These are phyloP conservation scores for Vicia villosa DNA, from an alignment of 306 rosid genomes.

Conservation along the genomic window DNA sequence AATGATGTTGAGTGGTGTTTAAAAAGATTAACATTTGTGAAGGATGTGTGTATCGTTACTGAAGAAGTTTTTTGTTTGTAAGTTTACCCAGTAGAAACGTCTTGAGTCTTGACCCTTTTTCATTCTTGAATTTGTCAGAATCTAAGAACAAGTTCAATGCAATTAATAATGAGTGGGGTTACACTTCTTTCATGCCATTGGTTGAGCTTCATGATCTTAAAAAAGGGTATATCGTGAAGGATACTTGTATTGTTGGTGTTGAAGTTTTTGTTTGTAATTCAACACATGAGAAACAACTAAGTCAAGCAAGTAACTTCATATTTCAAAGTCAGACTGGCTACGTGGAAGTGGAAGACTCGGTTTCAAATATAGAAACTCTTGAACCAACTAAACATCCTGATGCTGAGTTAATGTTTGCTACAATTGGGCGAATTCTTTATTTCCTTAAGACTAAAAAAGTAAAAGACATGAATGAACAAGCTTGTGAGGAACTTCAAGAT, in stretches of 20 bases:
- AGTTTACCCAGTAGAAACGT: no score
- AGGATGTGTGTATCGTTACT: no score
- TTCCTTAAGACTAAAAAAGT: not conserved
- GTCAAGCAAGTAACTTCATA: no score
- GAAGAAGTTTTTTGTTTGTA: no score
- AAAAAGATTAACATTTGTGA: no score
- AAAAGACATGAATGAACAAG: not conserved
- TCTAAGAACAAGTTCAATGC: not conserved
- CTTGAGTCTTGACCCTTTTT: no score
- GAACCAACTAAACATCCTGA: not conserved
- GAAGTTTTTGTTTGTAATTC: not conserved
- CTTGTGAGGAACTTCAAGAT: conserved; percentile 5
- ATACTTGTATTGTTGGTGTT: not conserved
- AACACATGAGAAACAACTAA: not conserved
- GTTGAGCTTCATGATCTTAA: not conserved
- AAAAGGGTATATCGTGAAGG: not conserved
- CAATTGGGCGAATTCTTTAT: not conserved
- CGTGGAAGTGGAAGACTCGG: no score
- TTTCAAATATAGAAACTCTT: no score
- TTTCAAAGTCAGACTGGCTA: no score
- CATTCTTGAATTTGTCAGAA: not conserved
- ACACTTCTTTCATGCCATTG: not conserved
- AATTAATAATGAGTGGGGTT: not conserved
- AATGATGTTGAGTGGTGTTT: no score
- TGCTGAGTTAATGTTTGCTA: not conserved